Evolutionary conservation across 352 stramenopile genomes (phyloP).

Genomic region (Nothophytophthora sp.): DNA sequence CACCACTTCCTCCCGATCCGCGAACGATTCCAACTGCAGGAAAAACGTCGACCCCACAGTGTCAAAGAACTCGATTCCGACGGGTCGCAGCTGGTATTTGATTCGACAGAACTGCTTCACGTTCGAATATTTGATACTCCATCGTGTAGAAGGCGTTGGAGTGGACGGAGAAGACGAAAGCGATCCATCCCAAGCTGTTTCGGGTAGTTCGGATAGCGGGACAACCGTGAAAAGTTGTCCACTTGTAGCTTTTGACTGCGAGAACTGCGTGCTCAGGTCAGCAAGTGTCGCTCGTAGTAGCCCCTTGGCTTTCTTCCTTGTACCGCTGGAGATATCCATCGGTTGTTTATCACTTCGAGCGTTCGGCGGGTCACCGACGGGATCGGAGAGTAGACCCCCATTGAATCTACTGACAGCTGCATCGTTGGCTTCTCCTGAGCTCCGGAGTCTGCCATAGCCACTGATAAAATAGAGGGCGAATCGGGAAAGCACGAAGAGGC

Average conservation of each 20-base stretch:
- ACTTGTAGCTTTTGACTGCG: conserved; percentile 30
- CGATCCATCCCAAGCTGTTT: background rate
- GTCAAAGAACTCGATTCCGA: conserved; percentile 81
- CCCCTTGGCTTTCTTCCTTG: conserved; percentile 55
- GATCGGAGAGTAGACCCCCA: conserved; percentile 4
- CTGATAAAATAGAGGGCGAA: conserved; percentile 70
- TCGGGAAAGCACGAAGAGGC: conserved; percentile 57
- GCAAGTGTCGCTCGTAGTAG: conserved; percentile 51
- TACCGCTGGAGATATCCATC: conserved; percentile 2
- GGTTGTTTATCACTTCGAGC: conserved; percentile 10
- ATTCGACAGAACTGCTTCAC: conserved; percentile 81
- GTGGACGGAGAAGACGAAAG: background rate
- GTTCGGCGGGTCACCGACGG: conserved; percentile 1
- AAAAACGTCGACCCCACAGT: conserved; percentile 72
- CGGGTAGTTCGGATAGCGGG: conserved; percentile 12
- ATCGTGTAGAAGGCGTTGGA: conserved; percentile 28
- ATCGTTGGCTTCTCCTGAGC: conserved; percentile 5
- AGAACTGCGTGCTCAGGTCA: conserved; percentile 52
- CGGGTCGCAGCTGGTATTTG: conserved; percentile 76
- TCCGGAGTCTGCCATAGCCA: conserved; percentile 58
- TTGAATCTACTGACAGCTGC: background rate
- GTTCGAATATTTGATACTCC: conserved; percentile 62
- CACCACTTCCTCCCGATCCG: conserved; percentile 64
- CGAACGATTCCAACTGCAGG: conserved; percentile 56
- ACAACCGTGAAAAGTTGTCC: conserved; percentile 52